A percentile compares a stretch with the other conserved stretches of the same genome.
Evolutionary conservation across 148 eudicot species (phyloP).

Genomic region (Vaccinium myrtillus): DNA sequence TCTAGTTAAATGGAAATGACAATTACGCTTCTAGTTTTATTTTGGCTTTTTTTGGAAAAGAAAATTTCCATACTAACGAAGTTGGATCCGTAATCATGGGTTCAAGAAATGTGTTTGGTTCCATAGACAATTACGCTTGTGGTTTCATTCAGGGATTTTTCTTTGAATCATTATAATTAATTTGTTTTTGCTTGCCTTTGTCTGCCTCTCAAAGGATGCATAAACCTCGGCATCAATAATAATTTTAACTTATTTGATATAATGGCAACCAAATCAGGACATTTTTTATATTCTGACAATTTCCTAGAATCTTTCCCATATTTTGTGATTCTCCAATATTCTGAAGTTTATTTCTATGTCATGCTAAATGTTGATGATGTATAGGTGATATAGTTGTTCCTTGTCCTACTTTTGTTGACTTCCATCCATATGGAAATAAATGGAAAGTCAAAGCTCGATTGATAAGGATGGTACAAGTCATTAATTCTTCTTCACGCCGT

Average conservation of each 20-base stretch:
- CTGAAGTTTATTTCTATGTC: no score
- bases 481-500: neutral
- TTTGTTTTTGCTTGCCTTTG: neutral
- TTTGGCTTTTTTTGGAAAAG: neutral
- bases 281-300: no score
- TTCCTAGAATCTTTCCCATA: no score
- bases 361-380: no score
- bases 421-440: neutral
- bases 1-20: neutral
- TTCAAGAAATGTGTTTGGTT: neutral
- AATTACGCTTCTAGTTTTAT: neutral
- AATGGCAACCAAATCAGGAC: no score
- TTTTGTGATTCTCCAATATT: no score
- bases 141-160: neutral
- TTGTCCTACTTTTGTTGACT: neutral
- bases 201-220: no score
- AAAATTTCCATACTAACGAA: no score
- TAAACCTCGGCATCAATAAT: no score
- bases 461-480: neutral
- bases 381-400: no score
- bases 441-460: neutral
- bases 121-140: neutral
- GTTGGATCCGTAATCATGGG: no score
- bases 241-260: no score
- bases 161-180: neutral